Base-by-base conservation (phyloP, 2,329 filamentous ascomycete species). In the Xylariaceae sp. region DNA sequence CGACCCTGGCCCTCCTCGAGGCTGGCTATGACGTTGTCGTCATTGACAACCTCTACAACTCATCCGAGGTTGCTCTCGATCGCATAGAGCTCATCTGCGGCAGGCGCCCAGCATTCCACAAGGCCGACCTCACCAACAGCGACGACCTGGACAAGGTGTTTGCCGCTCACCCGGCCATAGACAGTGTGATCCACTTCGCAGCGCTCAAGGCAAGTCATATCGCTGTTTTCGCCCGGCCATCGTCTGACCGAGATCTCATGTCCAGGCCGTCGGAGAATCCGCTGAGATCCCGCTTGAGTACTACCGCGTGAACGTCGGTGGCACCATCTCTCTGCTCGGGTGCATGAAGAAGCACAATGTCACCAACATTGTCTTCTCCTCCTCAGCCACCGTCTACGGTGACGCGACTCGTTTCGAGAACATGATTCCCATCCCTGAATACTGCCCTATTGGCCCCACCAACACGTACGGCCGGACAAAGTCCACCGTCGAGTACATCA, bases 381-480 rank as follows among this genome's bases (percentile, higher is more conserved):
- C 92, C 64, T 97, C 92, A 1, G 94, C 94, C 39, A 99, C 95
- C 68, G 94, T 99, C 67, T 99, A 99, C 76, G 94, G 94, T 73
- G 95, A 99, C 76, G 94, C 93, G 56, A 97, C 94, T 51, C 89
- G 92, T 73, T 90, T 97, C 78, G 87, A 89, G 68, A 88, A 95
- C 82, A 99, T 99, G 94, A 99, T 99, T 67, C 94, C 94, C 65
- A 99, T 99, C 72, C 94, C 94, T 55, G 94, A 99, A 79, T 82
- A 90, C 76, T 99, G 94, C 82, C 94, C 95, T 62, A 90, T 96
- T 64, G 93, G 92, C 55, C 91, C 94, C 11, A 99, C 94, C 67
- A 99, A 97, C 82, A 92, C 93, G 30, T 99, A 99, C 77, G 95
- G 94, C 64, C 91, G 91, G 77, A 99, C 94, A 66, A 99, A 99